Base-by-base conservation (phyloP, 805 yeast genomes). In the Ogataea pignaliae region DNA sequence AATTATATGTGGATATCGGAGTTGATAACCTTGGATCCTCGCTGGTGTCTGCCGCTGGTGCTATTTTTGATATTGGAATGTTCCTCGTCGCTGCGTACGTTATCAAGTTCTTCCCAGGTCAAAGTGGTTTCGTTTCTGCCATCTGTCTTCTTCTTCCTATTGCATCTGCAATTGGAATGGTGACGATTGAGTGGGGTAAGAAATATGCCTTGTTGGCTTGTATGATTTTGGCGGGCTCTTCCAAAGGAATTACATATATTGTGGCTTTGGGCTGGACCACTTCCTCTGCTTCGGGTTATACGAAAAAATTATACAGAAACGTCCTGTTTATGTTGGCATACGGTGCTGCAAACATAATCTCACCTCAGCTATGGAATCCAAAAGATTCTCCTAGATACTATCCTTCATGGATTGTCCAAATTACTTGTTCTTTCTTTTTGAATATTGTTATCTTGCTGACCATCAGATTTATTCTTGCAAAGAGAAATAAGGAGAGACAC, bases 401-500 rank as follows among this genome's bases (percentile, higher is more conserved):
- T 34, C 70, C 73, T 5, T 75, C 79, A 9, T 72, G 83, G 83
- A 64, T 71, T 42, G 78, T 76, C 11, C 83, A 78, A 54, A 74
- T 78, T 40, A 78, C 76, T 11, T 50, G 75, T n/a, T 68, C 78
- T 10, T 78, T 75, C 55, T 59, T 66, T 32, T 34, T 63, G 10
- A 73, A 81, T 1, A 81, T 83, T 3, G 37, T 64, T 2, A 29
- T 74, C n/a, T 64, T 73, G 4, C 41, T 72, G 3, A 61, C 72
- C 2, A 74, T 75, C 34, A 67, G 77, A 65, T 66, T 44, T 45
- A 66, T 79, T 34, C 58, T 80, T 39, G 61, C 55, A 21, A 62
- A 53, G 43, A 68, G 83, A 55, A 80, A 80, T 47, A 55, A 42
- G 1, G 57, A 61, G 39, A 68, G 81, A 56, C 21, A 59, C 34